Percentiles rank a stretch among this genome's conserved stretches.
Evolutionary conservation across 2,329 filamentous ascomycete species (phyloP).

Genomic region (Exophiala xenobiotica): DNA sequence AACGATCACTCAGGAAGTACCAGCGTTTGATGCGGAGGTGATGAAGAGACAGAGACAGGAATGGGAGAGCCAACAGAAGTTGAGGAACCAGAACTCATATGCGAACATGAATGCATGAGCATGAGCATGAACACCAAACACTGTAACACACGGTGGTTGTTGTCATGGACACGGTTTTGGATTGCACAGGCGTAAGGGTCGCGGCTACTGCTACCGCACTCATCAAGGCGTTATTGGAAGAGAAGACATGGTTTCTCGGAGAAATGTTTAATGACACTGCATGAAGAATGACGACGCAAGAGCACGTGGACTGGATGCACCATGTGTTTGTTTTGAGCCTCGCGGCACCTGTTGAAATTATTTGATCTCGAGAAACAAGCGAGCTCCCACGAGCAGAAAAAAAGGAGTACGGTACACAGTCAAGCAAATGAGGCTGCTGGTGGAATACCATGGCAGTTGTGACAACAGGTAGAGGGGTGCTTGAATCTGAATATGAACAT

Average conservation of each 20-base stretch:
- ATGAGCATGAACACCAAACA: conserved; percentile 3
- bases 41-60: conserved; percentile 49
- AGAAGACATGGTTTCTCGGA: neutral
- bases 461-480: too few species aligned
- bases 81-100: conserved; percentile 10
- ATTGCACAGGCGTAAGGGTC: conserved; percentile 13
- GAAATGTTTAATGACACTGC: conserved; percentile 24
- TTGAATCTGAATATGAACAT: too few species aligned
- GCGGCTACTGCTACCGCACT: conserved; percentile 29
- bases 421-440: too few species aligned
- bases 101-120: conserved; percentile 13
- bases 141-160: conserved; percentile 19
- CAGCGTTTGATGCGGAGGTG: conserved; percentile 51
- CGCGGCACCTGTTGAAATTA: conserved; percentile 9
- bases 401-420: neutral
- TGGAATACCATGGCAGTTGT: too few species aligned
- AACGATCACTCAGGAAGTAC: conserved; percentile 22
- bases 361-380: conserved; percentile 7
- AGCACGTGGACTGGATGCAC: neutral
- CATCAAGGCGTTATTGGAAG: conserved; percentile 2
- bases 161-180: conserved; percentile 12
- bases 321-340: conserved; percentile 8
- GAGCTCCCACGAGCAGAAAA: conserved; percentile 24
- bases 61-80: conserved; percentile 45
- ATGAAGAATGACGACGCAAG: conserved; percentile 16